Conservation (phyloP, 768 basidiomycete genomes). For the Calocybe cyanea region DNA sequence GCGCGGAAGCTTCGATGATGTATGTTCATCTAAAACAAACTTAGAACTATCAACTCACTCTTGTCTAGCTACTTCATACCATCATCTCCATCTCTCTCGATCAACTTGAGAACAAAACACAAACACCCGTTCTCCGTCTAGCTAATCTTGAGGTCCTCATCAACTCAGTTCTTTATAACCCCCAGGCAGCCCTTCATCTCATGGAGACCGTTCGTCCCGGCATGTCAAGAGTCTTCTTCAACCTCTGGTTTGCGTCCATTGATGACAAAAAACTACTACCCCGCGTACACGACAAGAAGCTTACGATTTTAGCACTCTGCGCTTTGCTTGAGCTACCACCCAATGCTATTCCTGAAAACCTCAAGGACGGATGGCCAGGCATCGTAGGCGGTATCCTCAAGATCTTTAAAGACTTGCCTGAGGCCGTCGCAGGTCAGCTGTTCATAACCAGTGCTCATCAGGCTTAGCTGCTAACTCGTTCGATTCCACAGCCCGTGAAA, state of each 20-base stretch:
- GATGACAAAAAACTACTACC: constrained; percentile 58
- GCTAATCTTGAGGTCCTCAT: constrained; percentile 82
- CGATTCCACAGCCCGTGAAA: constrained; percentile 49
- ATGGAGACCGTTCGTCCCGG: constrained; percentile 62
- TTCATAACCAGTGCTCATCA: no score
- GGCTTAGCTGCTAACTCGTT: neutral
- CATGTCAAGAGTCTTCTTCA: constrained; percentile 73
- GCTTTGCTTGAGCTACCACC: constrained; percentile 72
- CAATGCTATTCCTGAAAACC: constrained; percentile 46
- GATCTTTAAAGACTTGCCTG: constrained; percentile 75
- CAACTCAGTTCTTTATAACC: constrained; percentile 82
- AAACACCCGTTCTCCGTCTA: constrained; percentile 63
- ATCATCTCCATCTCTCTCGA: constrained; percentile 63
- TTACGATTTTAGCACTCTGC: constrained; percentile 73
- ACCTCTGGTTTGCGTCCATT: constrained; percentile 79
- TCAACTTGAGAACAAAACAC: constrained; percentile 52
- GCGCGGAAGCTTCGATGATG: constrained; percentile 74
- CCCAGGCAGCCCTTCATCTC: constrained; percentile 68
- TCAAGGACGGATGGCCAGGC: constrained; percentile 71
- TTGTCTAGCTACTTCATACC: constrained; percentile 51
- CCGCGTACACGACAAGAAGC: constrained; percentile 88
- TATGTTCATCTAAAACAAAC: constrained; percentile 29
- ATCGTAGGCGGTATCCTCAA: constrained; percentile 68
- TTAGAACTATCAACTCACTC: constrained; percentile 3
- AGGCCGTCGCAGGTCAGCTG: constrained; percentile 64